phyloP scores from a whole-genome alignment of 176 grass and related monocot genomes.

The Miscanthus lutarioriparius region DNA sequence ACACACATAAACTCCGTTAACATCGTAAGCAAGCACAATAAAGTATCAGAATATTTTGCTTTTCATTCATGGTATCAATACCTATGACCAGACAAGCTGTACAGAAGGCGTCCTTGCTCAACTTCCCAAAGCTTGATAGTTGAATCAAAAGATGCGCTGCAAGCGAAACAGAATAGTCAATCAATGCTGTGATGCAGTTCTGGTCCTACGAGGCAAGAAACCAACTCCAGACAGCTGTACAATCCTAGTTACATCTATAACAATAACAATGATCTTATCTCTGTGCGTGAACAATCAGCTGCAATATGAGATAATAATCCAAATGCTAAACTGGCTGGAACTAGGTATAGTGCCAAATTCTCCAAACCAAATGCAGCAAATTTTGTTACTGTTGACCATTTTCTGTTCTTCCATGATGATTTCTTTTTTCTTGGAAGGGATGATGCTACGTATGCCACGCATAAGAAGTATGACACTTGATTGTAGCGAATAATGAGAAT shows the following conservation, averaged over 20 bases:
- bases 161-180: conserved; percentile 22
- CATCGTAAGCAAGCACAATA: conserved; percentile 4
- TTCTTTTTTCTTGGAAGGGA: not conserved
- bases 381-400: not conserved
- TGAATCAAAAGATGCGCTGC: conserved; percentile 93
- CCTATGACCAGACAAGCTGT: conserved; percentile 91
- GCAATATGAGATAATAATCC: not conserved
- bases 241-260: not conserved
- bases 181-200: not conserved
- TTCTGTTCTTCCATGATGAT: not conserved
- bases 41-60: not conserved
- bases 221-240: not conserved
- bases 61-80: conserved; percentile 27
- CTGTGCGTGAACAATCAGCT: not conserved
- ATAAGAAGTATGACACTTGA: not conserved
- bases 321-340: not conserved
- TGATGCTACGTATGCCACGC: not conserved
- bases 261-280: not conserved
- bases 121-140: conserved; percentile 95
- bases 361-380: not conserved
- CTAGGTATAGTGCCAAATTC: conserved; percentile 2
- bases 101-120: conserved; percentile 75
- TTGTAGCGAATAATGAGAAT: conserved; percentile 2
- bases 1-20: conserved; percentile 21
- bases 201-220: conserved; percentile 11